A percentile compares a stretch with the other conserved stretches of the same genome.
phyloP scores from a whole-genome alignment of 331 rosid genomes.

The Rosa hybrid region DNA sequence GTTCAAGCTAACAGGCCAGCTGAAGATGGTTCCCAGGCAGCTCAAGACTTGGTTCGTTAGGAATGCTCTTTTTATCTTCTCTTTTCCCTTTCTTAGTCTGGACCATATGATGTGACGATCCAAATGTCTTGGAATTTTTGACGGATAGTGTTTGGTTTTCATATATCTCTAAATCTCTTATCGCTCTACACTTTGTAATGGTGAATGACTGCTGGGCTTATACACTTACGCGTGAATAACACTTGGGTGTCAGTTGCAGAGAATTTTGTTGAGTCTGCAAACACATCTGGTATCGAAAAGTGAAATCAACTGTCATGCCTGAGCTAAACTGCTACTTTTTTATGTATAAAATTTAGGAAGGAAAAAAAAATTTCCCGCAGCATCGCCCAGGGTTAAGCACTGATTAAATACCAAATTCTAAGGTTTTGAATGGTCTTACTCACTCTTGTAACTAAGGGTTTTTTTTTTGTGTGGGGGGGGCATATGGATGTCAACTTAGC shows the following conservation, averaged over 20 bases:
- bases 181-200: neutral
- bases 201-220: neutral
- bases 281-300: neutral
- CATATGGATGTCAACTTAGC: no score
- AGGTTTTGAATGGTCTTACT: no score
- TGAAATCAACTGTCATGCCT: no score
- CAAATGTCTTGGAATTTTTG: slow-evolving; percentile 29
- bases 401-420: no score
- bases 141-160: neutral
- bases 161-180: slow-evolving; percentile 5
- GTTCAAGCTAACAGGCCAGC: slow-evolving; percentile 69
- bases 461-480: no score
- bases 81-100: no score
- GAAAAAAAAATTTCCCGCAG: no score
- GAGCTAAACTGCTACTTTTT: no score
- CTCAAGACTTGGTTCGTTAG: slow-evolving; percentile 77
- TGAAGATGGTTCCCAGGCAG: slow-evolving; percentile 72
- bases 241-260: neutral
- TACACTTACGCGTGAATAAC: neutral
- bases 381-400: no score
- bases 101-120: slow-evolving; percentile 10
- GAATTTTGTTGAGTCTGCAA: neutral
- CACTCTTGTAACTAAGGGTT: no score
- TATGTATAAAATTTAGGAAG: no score
- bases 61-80: neutral